Conservation (phyloP, 768 basidiomycete species). For the Boletus sp. region DNA sequence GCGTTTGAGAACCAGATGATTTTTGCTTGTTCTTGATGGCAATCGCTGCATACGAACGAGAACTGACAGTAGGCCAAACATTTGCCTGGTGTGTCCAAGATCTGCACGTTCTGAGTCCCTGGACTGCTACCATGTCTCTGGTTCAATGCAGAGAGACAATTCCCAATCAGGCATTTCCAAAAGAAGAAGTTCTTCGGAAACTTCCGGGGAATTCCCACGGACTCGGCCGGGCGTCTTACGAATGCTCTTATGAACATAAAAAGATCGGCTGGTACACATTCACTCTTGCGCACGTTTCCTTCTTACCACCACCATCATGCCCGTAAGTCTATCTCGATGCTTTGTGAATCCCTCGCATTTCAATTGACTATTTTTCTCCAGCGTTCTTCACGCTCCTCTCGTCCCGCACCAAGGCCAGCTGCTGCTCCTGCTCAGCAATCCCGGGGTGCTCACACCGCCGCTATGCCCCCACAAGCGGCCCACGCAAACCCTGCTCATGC, state of each 20-base stretch:
- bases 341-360: not conserved
- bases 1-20: constrained; percentile 2
- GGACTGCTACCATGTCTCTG: constrained; percentile 12
- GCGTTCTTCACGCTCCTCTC: constrained; percentile 80
- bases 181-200: not conserved
- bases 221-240: constrained; percentile 20
- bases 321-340: constrained; percentile 38
- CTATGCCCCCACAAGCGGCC: constrained; percentile 42
- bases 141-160: constrained; percentile 1
- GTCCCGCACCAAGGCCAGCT: constrained; percentile 53
- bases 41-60: constrained; percentile 17
- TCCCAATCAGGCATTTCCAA: constrained; percentile 9
- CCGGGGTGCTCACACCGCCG: constrained; percentile 49
- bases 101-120: constrained; percentile 7
- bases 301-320: constrained; percentile 38
- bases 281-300: constrained; percentile 8
- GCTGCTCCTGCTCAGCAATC: constrained; percentile 47
- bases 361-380: constrained; percentile 23
- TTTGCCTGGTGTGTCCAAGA: constrained; percentile 28
- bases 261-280: constrained; percentile 12
- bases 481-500: constrained; percentile 44
- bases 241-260: constrained; percentile 20
- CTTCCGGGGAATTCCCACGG: constrained; percentile 17
- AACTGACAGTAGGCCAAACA: constrained; percentile 21
- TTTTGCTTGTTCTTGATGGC: constrained; percentile 17